A percentile compares a stretch with the other conserved stretches of the same genome.
These are phyloP conservation scores for Backusella tarrabulga DNA, from an alignment of 192 early-diverging fungal genomes.

Conservation along the genomic window DNA sequence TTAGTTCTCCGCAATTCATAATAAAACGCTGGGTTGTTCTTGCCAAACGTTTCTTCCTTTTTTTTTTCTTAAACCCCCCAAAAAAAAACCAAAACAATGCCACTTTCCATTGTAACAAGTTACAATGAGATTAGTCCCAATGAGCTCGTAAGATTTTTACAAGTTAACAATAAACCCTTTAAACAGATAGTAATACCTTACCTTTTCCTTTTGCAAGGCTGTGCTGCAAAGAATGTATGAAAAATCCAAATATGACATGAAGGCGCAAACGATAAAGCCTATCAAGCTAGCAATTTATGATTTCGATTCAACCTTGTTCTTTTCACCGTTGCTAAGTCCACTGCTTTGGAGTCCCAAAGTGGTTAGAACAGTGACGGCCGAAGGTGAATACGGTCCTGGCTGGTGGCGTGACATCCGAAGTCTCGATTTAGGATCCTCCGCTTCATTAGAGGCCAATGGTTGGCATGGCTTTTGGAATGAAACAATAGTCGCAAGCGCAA, in stretches of 20 bases:
- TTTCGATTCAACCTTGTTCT: constrained; percentile 35
- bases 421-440: constrained; percentile 23
- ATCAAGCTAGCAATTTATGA: constrained; percentile 28
- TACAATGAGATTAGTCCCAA: neutral
- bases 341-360: constrained; percentile 12
- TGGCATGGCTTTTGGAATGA: constrained; percentile 39
- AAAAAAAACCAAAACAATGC: neutral
- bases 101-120: neutral
- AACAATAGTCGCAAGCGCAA: constrained; percentile 18
- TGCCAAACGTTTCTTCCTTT: neutral
- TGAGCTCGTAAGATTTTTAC: neutral
- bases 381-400: constrained; percentile 27
- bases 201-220: neutral
- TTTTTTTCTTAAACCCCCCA: neutral
- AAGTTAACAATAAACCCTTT: neutral
- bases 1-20: neutral
- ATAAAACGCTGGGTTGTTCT: neutral
- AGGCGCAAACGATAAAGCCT: neutral
- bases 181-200: neutral
- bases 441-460: constrained; percentile 10
- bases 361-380: neutral
- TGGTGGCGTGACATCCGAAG: constrained; percentile 35
- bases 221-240: constrained; percentile 15
- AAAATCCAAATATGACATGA: neutral
- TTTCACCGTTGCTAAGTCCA: constrained; percentile 27